phyloP scores from a whole-genome alignment of 805 yeast genomes.

The Peterozyma toletana region DNA sequence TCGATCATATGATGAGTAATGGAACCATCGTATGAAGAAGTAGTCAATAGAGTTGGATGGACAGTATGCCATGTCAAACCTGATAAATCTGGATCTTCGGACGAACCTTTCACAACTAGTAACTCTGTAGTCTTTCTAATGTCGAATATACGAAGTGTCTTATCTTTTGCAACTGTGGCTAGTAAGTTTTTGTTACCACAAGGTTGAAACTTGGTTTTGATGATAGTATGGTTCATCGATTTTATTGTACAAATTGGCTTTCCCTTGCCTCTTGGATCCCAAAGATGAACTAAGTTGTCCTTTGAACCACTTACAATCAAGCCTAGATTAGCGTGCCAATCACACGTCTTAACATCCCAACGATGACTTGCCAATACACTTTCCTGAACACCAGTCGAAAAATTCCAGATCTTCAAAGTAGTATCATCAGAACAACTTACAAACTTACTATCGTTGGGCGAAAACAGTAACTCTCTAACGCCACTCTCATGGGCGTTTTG shows the following conservation, averaged over 20 bases:
- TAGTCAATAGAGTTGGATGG: slow-evolving; percentile 69
- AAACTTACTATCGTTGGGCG: slow-evolving; percentile 86
- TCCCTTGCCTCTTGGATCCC: slow-evolving; percentile 81
- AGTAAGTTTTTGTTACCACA: slow-evolving; percentile 63
- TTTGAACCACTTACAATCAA: slow-evolving; percentile 89
- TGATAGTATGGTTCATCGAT: slow-evolving; percentile 93
- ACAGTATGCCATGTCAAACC: slow-evolving; percentile 91
- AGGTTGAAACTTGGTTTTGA: slow-evolving; percentile 80
- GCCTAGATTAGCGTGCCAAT: slow-evolving; percentile 92
- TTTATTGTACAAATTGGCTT: slow-evolving; percentile 73
- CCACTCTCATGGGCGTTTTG: slow-evolving; percentile 72
- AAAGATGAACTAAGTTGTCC: slow-evolving; percentile 84
- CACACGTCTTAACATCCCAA: slow-evolving; percentile 97
- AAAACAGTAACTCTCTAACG: slow-evolving; percentile 79
- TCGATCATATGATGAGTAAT: slow-evolving; percentile 70
- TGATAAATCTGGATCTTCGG: slow-evolving; percentile 72
- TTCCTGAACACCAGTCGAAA: slow-evolving; percentile 82
- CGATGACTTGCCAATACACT: slow-evolving; percentile 82
- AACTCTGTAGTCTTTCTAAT: slow-evolving; percentile 77
- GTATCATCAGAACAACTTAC: slow-evolving; percentile 95
- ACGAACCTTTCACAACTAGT: slow-evolving; percentile 54
- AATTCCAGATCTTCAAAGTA: slow-evolving; percentile 87
- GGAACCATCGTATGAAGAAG: slow-evolving; percentile 89
- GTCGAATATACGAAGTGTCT: slow-evolving; percentile 83
- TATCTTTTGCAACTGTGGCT: slow-evolving; percentile 85